Conservation (phyloP, 1,284 basidiomycete genomes). For the Trametes pubescens region DNA sequence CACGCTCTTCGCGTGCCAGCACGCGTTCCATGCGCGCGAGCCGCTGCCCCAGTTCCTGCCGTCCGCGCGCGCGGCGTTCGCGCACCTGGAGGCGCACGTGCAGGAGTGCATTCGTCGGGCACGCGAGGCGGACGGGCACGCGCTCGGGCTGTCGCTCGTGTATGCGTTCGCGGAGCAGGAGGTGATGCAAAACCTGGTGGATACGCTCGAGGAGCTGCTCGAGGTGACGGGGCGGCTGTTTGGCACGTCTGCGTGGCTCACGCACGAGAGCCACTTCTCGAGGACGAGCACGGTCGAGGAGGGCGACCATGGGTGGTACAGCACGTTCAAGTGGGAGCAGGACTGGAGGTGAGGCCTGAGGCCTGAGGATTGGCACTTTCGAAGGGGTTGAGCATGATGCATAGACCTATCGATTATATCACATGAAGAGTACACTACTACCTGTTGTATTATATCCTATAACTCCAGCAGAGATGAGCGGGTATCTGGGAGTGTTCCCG, state of each 20-base stretch:
- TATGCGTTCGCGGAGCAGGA: slow-evolving; percentile 58
- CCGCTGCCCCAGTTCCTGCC: slow-evolving; percentile 61
- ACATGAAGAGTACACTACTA: neutral
- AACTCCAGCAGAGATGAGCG: neutral
- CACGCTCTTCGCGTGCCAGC: slow-evolving; percentile 57
- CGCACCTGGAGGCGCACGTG: slow-evolving; percentile 48
- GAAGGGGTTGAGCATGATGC: neutral
- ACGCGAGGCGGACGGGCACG: slow-evolving; percentile 42
- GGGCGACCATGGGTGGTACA: slow-evolving; percentile 41
- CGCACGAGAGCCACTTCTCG: slow-evolving; percentile 37
- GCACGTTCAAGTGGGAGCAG: slow-evolving; percentile 39
- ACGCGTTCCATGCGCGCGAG: slow-evolving; percentile 56
- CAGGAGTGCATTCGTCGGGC: slow-evolving; percentile 45
- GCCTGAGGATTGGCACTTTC: neutral
- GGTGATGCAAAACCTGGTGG: slow-evolving; percentile 52
- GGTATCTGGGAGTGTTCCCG: neutral
- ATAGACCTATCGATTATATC: neutral
- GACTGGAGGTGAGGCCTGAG: slow-evolving; percentile 10
- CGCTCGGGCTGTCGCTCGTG: slow-evolving; percentile 49
- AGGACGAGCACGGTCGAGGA: slow-evolving; percentile 36
- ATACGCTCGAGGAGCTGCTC: slow-evolving; percentile 52
- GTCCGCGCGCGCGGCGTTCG: slow-evolving; percentile 52
- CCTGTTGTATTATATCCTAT: neutral
- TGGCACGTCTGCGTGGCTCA: slow-evolving; percentile 55
- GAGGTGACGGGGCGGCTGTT: slow-evolving; percentile 53